Evolutionary conservation across 1,284 basidiomycete genomes (phyloP), one percentile per base, ranked within the genome.

Genomic region (Naganishia cerealis): DNA sequence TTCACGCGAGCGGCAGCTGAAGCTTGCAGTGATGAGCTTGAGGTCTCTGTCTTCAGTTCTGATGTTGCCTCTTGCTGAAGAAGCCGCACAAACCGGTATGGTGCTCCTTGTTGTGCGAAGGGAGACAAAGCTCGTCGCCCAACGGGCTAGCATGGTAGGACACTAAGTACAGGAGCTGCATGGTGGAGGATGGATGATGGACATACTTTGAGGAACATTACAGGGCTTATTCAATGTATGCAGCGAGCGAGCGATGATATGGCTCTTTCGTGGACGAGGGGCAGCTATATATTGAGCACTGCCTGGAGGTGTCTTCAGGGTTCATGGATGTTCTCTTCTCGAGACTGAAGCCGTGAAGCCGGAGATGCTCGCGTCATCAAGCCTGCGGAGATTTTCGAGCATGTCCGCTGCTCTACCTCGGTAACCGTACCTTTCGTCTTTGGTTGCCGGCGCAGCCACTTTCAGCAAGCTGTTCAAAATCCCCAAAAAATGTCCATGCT

Each of bases 31-130:
- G 61, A 39, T 13, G 61, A 63, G 5, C 36, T 63, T 10, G 61
- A 29, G 2, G 58, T 46, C 9, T 54, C 50, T 16, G 50, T 6
- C 18, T 42, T 42, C 13, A 21, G 15, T 21, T 8, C 21, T 8
- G 46, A 50, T 21, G 21, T 42, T 12, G 61, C 61, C 18, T 63
- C 50, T 24, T 63, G 61, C 24, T 63, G 61, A 18, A 63, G 61
- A 18, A 63, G 29, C 0, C 61, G 61, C 16, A 54, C 61, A 24
- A 63, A 63, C 13, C 50, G 50, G 38, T 63, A 50, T 21, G 16
- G 26, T 16, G 38, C 61, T 63, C 50, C 50, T 18, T 39, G 52
- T 29, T 63, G 61, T 18, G 50, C 50, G 15, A 63, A 54, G n/a
- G 61, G 61, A 40, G 61, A 53, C 15, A 52, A 39, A 33, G 53